Evolutionary conservation across 2,329 filamentous ascomycete species (phyloP), one percentile per base, ranked within the genome.

Genomic region (Coniosporium tulheliwenetii): DNA sequence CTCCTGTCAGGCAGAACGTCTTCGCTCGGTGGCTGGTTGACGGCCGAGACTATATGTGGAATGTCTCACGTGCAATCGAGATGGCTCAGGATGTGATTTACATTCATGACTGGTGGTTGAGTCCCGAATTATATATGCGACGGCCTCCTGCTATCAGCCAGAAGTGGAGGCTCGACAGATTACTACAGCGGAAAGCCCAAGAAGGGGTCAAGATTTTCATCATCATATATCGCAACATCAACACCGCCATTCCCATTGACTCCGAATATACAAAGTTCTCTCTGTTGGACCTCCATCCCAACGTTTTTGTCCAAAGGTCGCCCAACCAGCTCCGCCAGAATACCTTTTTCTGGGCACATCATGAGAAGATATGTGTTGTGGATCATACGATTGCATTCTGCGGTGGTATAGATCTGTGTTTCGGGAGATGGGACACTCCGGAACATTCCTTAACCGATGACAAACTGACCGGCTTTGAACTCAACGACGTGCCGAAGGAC

Each of bases 71-170:
- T 47, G 91, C 91, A 10, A 93, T 98, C 52, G 91, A 85, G 56
- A 94, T 95, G 77, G 91, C 91, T 8, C 85, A 85, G 52, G 91
- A 96, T 63, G 89, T 96, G 45, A 89, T 98, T 50, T 96, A 96
- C 61, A 96, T 98, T 46, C 91, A 98, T 58, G 91, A 96, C 60
- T 98, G 91, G 91, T 98, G 91, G 91, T 65, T 98, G 34, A 95
- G 85, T 50, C 91, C 91, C 1, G 89, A 98, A 60, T 66, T 98
- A 36, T 98, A 98, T 64, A 80, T 96, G 78, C 77, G 91, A 44
- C 75, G 91, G 43, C 91, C 91, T 40, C 83, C 91, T 16, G 86
- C 85, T 37, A 95, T 96, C 61, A 95, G 87, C 55, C 89, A 96
- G 58, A 95, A 95, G 61, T 98, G 91, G 91, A 79, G 91, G 40